Base-by-base conservation (phyloP, 2,329 filamentous ascomycete species). In the Pestalotiopsis sp. region DNA sequence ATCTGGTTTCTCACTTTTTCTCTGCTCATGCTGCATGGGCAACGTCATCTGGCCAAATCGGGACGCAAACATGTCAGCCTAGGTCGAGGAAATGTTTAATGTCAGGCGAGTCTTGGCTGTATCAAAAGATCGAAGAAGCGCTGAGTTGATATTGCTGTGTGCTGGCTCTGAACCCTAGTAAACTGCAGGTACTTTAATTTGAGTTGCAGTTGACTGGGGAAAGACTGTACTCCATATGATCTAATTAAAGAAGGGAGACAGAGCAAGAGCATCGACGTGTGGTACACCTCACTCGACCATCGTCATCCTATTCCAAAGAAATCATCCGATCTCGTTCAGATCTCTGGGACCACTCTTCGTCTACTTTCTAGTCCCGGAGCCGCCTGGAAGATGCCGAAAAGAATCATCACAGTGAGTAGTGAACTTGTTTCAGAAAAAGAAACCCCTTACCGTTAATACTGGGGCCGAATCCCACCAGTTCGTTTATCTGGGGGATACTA, bases 341-440 rank as follows among this genome's bases (percentile, higher is more conserved):
- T 52, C 45, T 23, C 11, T 17, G n/a, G 17, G 6, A 52, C 59
- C 31, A 27, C 38, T 62, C 59, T 36, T 62, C 20, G 11, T n/a
- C 36, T 36, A 20, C 27, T 13, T 11, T 36, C 2, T 12, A 27
- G 59, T 39, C 12, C n/a, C 36, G 31, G 61, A 38, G 39, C 39
- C 61, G 61, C 61, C 38, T 38, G 31, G 61, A 64, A 20, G 36
- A n/a, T 23, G 4, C 39, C 13, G 41, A 20, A 20, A 36, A 36
- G 31, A 36, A 36, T 36, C 31, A 36, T 36, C n/a, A 41, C 27
- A 38, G 20, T 64, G n/a, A 36, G 20, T 11, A 36, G 31, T 36
- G 31, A 41, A 11, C n/a, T 62, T 62, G 59, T 64, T 64, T 64
- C 61, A 64, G 61, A 64, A 49, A 64, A 20, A 36, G 11, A 12